phyloP scores from a whole-genome alignment of 495 filamentous ascomycete species.

The Aspergillus campestris region DNA sequence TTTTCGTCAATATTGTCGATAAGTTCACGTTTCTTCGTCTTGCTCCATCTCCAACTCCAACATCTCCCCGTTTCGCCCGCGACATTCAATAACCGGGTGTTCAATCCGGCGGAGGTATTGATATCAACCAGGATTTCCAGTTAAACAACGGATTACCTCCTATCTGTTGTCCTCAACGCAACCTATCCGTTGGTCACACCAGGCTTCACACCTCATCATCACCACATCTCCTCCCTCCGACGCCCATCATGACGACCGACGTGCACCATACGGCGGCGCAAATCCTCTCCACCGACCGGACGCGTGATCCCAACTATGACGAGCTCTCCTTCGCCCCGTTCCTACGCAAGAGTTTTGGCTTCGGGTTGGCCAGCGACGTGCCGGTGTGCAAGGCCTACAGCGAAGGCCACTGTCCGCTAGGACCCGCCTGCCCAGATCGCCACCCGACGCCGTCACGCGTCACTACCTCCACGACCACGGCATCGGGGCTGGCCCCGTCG shows the following conservation, averaged over 20 bases:
- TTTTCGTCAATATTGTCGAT: not conserved
- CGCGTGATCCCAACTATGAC: constrained; percentile 49
- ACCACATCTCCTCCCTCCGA: not conserved
- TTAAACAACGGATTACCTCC: not conserved
- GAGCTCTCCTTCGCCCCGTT: constrained; percentile 67
- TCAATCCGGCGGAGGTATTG: not conserved
- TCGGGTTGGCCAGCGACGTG: constrained; percentile 64
- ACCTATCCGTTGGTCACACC: no score
- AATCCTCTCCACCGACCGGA: constrained; percentile 29
- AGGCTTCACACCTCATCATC: not conserved
- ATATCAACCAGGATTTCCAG: not conserved
- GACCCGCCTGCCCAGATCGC: constrained; percentile 63
- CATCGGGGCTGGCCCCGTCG: constrained; percentile 41
- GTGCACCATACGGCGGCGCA: constrained; percentile 24
- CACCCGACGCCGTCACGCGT: constrained; percentile 43
- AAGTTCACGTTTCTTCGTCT: not conserved
- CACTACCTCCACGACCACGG: constrained; percentile 44
- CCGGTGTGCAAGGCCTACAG: constrained; percentile 75
- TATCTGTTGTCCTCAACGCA: no score
- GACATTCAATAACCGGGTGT: no score
- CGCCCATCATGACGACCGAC: constrained; percentile 30
- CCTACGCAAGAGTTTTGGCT: constrained; percentile 65
- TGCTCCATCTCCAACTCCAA: no score
- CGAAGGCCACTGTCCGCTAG: constrained; percentile 70
- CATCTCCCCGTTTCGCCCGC: no score